Evolutionary conservation across 1,139 yeast species (phyloP).

Genomic region (Chernovozyma aurita): DNA sequence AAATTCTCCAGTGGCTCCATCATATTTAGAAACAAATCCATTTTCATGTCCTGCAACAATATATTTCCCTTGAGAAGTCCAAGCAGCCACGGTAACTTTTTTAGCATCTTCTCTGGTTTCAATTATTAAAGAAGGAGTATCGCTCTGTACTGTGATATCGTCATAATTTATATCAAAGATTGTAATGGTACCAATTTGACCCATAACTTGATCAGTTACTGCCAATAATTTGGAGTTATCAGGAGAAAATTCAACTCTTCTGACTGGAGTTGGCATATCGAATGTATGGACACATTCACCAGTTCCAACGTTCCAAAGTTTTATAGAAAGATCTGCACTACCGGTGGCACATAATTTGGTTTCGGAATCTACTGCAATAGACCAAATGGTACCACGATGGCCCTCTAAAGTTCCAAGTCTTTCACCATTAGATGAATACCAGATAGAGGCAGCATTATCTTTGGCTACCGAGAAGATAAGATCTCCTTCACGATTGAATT

Average conservation of each 20-base stretch:
- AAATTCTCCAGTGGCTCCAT: constrained; percentile 70
- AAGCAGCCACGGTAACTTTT: constrained; percentile 81
- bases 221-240: constrained; percentile 66
- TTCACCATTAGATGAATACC: constrained; percentile 96
- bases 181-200: constrained; percentile 72
- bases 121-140: constrained; percentile 58
- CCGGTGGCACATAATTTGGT: constrained; percentile 78
- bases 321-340: constrained; percentile 82
- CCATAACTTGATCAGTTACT: constrained; percentile 92
- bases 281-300: constrained; percentile 77
- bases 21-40: constrained; percentile 79
- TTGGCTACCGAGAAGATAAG: constrained; percentile 88
- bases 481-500: constrained; percentile 94
- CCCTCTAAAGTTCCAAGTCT: constrained; percentile 86
- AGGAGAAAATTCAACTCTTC: constrained; percentile 84
- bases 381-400: constrained; percentile 94
- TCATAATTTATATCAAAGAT: constrained; percentile 56
- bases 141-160: constrained; percentile 34
- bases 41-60: constrained; percentile 87
- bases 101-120: constrained; percentile 58
- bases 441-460: constrained; percentile 82
- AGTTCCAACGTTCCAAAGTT: constrained; percentile 77
- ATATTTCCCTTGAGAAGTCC: constrained; percentile 72
- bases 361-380: constrained; percentile 78
- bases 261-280: constrained; percentile 79